Evolutionary conservation across 1,284 basidiomycete species (phyloP).

Genomic region (Leccinum subspadiceum): DNA sequence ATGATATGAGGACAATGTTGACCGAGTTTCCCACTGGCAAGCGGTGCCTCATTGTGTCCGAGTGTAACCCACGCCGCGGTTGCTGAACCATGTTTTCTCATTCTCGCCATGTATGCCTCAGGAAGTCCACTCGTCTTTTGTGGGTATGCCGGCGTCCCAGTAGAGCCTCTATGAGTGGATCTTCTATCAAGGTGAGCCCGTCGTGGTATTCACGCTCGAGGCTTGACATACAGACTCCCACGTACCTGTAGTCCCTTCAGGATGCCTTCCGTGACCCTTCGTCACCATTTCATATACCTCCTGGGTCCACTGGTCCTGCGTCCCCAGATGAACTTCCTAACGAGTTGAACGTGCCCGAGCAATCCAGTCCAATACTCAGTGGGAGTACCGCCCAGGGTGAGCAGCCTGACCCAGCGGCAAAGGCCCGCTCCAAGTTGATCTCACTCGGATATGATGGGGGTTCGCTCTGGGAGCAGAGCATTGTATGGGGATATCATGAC

Average conservation of each 20-base stretch:
- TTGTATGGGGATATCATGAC: constrained; percentile 77
- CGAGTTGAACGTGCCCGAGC: constrained; percentile 1
- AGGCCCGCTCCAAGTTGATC: constrained; percentile 44
- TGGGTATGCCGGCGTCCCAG: background rate
- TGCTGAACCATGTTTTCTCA: background rate
- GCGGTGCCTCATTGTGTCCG: too few species aligned
- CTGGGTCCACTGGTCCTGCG: constrained; percentile 58
- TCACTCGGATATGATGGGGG: constrained; percentile 54
- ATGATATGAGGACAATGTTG: too few species aligned
- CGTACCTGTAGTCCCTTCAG: constrained; percentile 45
- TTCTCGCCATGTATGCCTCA: background rate
- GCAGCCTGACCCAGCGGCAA: constrained; percentile 25
- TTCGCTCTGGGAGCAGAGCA: constrained; percentile 69
- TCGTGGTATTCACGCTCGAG: background rate
- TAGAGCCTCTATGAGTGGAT: constrained; percentile 22
- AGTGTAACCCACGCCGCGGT: background rate
- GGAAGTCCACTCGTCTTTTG: constrained; percentile 2
- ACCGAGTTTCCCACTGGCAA: too few species aligned
- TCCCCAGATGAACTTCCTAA: constrained; percentile 45
- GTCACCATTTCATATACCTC: constrained; percentile 63
- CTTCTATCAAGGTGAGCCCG: constrained; percentile 27
- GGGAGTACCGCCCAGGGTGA: background rate
- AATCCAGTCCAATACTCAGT: background rate
- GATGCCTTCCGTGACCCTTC: constrained; percentile 61
- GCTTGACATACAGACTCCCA: background rate